Evolutionary conservation across 495 filamentous ascomycete species (phyloP).

Genomic region (Amorphotheca resinae): DNA sequence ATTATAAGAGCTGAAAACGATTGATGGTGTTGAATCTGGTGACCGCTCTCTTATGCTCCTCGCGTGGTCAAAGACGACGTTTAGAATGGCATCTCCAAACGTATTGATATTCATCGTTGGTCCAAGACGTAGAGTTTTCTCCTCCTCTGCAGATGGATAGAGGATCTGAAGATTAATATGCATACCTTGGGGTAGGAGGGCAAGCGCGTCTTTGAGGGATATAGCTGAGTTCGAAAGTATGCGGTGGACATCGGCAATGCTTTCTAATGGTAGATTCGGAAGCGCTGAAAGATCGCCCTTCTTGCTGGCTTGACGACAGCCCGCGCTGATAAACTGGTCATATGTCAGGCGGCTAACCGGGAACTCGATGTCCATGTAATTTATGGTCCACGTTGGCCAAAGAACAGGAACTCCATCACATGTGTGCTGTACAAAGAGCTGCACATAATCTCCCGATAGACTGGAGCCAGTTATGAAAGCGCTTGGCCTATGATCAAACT

Average conservation of each 20-base stretch:
- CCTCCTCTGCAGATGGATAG: constrained; percentile 64
- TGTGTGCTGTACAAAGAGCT: constrained; percentile 83
- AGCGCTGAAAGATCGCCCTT: constrained; percentile 27
- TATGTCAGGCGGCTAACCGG: constrained; percentile 66
- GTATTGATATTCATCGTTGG: constrained; percentile 73
- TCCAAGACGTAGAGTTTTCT: constrained; percentile 49
- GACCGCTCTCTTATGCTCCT: constrained; percentile 55
- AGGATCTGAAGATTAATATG: constrained; percentile 80
- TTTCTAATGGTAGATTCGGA: constrained; percentile 34
- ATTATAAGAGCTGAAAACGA: constrained; percentile 90
- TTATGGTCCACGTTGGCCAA: constrained; percentile 70
- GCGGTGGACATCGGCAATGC: constrained; percentile 53
- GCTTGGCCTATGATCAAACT: constrained; percentile 67
- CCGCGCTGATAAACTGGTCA: constrained; percentile 58
- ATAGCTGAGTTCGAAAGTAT: constrained; percentile 61
- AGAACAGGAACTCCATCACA: constrained; percentile 77
- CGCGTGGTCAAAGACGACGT: constrained; percentile 83
- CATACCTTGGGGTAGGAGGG: constrained; percentile 58
- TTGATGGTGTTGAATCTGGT: constrained; percentile 59
- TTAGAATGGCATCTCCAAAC: constrained; percentile 72
- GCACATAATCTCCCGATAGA: constrained; percentile 82
- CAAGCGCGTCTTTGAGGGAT: constrained; percentile 61
- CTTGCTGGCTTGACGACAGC: constrained; percentile 34
- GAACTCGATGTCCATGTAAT: constrained; percentile 65
- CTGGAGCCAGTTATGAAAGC: constrained; percentile 91